Base-by-base conservation (phyloP, 108 stramenopile genomes). In the Fragilaria crotonensis region DNA sequence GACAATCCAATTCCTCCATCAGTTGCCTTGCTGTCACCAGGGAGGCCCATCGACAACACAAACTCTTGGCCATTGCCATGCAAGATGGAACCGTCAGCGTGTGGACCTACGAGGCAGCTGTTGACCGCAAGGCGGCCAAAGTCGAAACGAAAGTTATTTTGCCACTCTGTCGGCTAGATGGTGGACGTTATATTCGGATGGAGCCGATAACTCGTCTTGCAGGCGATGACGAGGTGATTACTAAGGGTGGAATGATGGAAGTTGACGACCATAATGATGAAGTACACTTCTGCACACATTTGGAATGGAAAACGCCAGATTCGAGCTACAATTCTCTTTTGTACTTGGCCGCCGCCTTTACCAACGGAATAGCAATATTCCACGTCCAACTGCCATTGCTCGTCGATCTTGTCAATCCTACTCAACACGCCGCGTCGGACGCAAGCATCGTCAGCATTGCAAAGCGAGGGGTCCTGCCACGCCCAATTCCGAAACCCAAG, bases 51-150 rank as follows among this genome's bases (percentile, higher is more conserved):
- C 78, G 48, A 68, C 28, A 61, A 72, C 54, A 64, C 41, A 58
- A 66, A 30, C 78, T 71, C 48, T 44, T 93, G 48, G 87, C 85
- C 19, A 68, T 87, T 54, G 90, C 81, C n/a, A 45, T 85, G 54
- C 71, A 62, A 18, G 87, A 89, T 70, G 85, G 87, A 32, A 71
- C 62, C 28, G 45, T 88, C 29, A 78, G 79, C 32, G 60, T 93
- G 3, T 87, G 83, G 83, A 73, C 82, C 0, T 89, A 85, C 57
- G 76, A 78, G 17, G 67, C 70, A 41, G 90, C 81, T n/a, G 68
- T 66, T 28, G 68, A 72, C 68, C 64, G 33, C 55, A 52, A 27
- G 59, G 33, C 5, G 63, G 66, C 31, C 2, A 70, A 56, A 56
- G 20, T 33, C 62, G 1, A 54, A 65, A 62, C 60, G 69, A 52